Conservation (phyloP, 768 basidiomycete genomes). For the Lactarius deliciosus region DNA sequence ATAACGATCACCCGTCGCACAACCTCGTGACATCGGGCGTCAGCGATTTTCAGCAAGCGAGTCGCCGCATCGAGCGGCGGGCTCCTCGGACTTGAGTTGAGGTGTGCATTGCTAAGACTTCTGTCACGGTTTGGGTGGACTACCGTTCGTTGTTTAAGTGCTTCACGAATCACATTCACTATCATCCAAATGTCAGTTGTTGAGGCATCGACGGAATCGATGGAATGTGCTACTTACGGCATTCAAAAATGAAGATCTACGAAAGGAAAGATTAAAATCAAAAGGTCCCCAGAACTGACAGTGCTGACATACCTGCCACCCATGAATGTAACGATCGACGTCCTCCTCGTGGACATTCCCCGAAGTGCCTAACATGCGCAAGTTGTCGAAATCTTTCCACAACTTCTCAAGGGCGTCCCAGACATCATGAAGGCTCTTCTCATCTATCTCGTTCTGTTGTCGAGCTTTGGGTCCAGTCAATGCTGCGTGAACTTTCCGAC, state of each 20-base stretch:
- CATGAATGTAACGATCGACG: constrained; percentile 67
- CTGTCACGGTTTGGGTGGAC: constrained; percentile 29
- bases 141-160: constrained; percentile 62
- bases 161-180: constrained; percentile 87
- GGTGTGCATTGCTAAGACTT: constrained; percentile 25
- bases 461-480: constrained; percentile 78
- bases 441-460: constrained; percentile 57
- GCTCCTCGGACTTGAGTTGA: constrained; percentile 29
- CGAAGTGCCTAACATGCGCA: constrained; percentile 47
- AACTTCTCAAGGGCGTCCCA: constrained; percentile 81
- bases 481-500: constrained; percentile 72
- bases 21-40: constrained; percentile 46
- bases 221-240: constrained; percentile 51
- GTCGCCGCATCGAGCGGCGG: constrained; percentile 35
- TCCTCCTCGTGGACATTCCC: constrained; percentile 50
- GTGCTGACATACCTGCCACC: constrained; percentile 69
- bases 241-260: constrained; percentile 89
- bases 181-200: constrained; percentile 14
- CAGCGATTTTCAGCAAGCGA: constrained; percentile 45
- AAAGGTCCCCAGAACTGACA: constrained; percentile 11
- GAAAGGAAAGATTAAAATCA: constrained; percentile 28
- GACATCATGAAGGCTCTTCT: constrained; percentile 65
- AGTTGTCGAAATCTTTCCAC: constrained; percentile 79
- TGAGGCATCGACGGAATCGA: constrained; percentile 22
- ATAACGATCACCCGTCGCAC: constrained; percentile 47